Conservation (phyloP, 768 basidiomycete species). For the Gautieria morchelliformis region DNA sequence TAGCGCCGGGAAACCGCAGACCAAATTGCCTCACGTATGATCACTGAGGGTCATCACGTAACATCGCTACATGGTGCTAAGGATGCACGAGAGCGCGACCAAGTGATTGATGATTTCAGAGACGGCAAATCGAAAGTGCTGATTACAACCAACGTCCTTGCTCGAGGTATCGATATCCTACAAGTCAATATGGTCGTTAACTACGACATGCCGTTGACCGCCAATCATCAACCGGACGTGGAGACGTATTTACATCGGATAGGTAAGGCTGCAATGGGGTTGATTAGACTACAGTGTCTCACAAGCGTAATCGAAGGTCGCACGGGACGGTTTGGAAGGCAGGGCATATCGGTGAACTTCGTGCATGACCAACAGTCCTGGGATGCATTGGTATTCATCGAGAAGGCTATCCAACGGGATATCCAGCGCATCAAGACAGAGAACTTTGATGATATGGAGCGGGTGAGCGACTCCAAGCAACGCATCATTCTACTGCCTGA, state of each 20-base stretch:
- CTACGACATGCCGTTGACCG: slow-evolving; percentile 88
- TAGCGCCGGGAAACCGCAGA: slow-evolving; percentile 91
- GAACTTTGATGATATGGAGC: slow-evolving; percentile 91
- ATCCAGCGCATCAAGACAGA: slow-evolving; percentile 84
- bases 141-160: slow-evolving; percentile 98
- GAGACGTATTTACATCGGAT: slow-evolving; percentile 99
- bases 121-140: slow-evolving; percentile 94
- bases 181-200: slow-evolving; percentile 99
- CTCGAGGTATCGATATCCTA: slow-evolving; percentile 94
- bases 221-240: slow-evolving; percentile 72
- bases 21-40: slow-evolving; percentile 84
- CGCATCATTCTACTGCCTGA: background rate
- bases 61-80: slow-evolving; percentile 94
- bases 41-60: slow-evolving; percentile 89
- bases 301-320: slow-evolving; percentile 48
- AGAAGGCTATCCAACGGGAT: slow-evolving; percentile 62
- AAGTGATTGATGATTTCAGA: slow-evolving; percentile 89
- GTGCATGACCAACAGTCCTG: slow-evolving; percentile 86
- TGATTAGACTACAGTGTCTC: background rate
- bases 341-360: slow-evolving; percentile 96
- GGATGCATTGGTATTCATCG: slow-evolving; percentile 84
- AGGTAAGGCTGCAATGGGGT: slow-evolving; percentile 39
- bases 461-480: slow-evolving; percentile 37
- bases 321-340: slow-evolving; percentile 95
- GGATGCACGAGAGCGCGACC: slow-evolving; percentile 80